Base-by-base conservation (phyloP, 768 basidiomycete species). In the Amylocystis lapponica region DNA sequence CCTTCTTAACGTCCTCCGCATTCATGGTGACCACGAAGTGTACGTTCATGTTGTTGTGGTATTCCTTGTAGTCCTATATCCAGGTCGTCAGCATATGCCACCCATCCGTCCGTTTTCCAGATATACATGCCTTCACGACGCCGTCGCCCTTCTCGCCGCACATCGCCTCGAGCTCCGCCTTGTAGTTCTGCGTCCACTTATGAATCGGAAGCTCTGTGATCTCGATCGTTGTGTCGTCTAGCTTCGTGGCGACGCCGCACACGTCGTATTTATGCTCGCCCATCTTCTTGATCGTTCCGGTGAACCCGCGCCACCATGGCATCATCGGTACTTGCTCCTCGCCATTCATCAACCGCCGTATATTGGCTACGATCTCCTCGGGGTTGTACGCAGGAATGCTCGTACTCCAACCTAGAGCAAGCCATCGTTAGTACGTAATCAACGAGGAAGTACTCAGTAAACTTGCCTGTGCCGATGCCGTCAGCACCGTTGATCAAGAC, bases 241-340 rank as follows among this genome's bases (percentile, higher is more conserved):
- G 54, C 69, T 92, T 93, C 25, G 66, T 74, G 38, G 76, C 76
- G 35, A 83, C 57, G 38, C 96, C 96, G 26, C 69, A 67, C 30
- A 89, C 81, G 26, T 87, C 86, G 59, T 85, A 93, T 65, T 87
- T 95, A 71, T 92, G 80, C 53, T 92, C 92, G 26, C 75, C 76
- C 26, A 77, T 73, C 48, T 77, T 76, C 66, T 81, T 90, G 65
- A 98, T 86, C 27, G 83, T 74, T 30, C 94, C 94, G 57, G 83
- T 80, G 67, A 94, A 98, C 22, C 95, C 94, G 40, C 92, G 81
- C 87, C 90, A 98, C 96, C 96, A 99, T 2, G 96, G 96, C 10
- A 76, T 69, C 89, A 99, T 98, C 0, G 81, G 75, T 12, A 82
- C 78, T 51, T 83, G 59, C 50, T 90, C 88, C 65, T 96, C 86